Base-by-base conservation (phyloP, 2,329 filamentous ascomycete species). In the Aureobasidium sp. region DNA sequence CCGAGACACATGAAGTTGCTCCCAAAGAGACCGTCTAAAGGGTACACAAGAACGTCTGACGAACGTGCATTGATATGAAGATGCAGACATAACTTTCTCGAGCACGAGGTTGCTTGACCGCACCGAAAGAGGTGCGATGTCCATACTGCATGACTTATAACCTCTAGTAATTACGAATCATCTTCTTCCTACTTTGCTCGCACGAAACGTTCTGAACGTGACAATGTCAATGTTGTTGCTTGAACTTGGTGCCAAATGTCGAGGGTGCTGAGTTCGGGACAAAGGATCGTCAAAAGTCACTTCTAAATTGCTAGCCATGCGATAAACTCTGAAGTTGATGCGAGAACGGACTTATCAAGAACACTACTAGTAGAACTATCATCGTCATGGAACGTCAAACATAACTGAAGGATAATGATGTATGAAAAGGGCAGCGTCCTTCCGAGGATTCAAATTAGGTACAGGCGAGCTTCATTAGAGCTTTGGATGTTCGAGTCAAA, bases 401-500 rank as follows among this genome's bases (percentile, higher is more conserved):
- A 37, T 6, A 37, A 15, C 4, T 15, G 13, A 15, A 37, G 13
- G 13, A 15, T 2, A 15, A 15, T 37, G 34, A 15, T 4, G 13
- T 6, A 37, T 37, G 3, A 37, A 37, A 3, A 37, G 34, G 34
- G 34, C 3, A 37, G 5, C 34, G 13, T 37, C 15, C 1, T 15
- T 37, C 15, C 34, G 13, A 44, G 41, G 9, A 1, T 44, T 5
- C 2, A 16, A 16, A 25, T 27, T 6, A 11, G 30, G 47, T 7
- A 50, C 16, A 9, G 16, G 39, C 3, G n/a, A 7, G 13, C 7
- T 6, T 7, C n/a, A 13, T 55, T n/a, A 55, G 9, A 55, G 39
- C 9, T 34, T 55, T 4, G 52, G 1, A 25, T 32, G 8, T 7
- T 29, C 39, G 25, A 55, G 52, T 79, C 77, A 87, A 63, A 76